Evolutionary conservation across 2,329 filamentous ascomycete genomes (phyloP).

Genomic region (Pseudogymnoascus sp.): DNA sequence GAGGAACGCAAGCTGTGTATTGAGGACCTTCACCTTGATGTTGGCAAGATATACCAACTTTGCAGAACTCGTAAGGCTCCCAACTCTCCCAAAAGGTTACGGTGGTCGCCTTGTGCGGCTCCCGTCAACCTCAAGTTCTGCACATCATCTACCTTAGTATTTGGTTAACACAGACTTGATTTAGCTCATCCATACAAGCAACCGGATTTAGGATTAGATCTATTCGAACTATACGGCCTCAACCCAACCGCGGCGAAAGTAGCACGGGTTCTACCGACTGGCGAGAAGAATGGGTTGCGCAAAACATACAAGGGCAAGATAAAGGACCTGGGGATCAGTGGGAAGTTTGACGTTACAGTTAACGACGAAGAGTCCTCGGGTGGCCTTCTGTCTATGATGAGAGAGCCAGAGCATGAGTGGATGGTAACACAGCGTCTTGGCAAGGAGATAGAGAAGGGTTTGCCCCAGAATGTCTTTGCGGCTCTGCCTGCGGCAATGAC

Average conservation of each 20-base stretch:
- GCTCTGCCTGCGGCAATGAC: constrained; percentile 43
- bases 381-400: constrained; percentile 44
- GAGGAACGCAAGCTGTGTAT: constrained; percentile 54
- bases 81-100: constrained; percentile 27
- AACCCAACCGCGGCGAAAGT: constrained; percentile 50
- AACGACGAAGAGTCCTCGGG: constrained; percentile 43
- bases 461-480: constrained; percentile 37
- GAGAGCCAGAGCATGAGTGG: constrained; percentile 48
- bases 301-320: constrained; percentile 63
- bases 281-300: constrained; percentile 57
- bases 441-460: constrained; percentile 45
- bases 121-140: constrained; percentile 7
- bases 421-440: constrained; percentile 44
- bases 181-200: constrained; percentile 29
- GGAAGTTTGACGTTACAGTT: constrained; percentile 52
- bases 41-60: constrained; percentile 58
- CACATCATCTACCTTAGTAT: constrained; percentile 16
- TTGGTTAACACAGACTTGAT: constrained; percentile 28
- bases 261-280: constrained; percentile 54
- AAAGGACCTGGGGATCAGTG: constrained; percentile 52
- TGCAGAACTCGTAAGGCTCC: constrained; percentile 59
- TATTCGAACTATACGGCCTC: constrained; percentile 51
- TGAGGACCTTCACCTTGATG: constrained; percentile 56
- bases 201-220: constrained; percentile 45
- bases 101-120: not conserved